Base-by-base conservation (phyloP, 148 eudicot species). In the Rhododendron ferrugineum region DNA sequence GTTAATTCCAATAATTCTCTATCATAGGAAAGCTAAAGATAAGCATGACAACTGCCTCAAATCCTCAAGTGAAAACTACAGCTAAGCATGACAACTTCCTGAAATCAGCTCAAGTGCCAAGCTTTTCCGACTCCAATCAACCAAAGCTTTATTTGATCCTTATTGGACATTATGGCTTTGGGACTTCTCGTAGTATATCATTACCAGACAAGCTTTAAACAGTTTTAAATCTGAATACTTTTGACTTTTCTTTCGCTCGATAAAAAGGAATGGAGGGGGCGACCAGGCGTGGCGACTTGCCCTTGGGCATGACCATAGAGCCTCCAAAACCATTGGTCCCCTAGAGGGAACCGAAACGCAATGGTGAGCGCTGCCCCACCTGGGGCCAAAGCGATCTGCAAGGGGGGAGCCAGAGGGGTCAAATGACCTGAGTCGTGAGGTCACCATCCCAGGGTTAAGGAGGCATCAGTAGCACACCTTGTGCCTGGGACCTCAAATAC, bases 1-100 rank as follows among this genome's bases (percentile, higher is more conserved):
- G 2, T 82, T 2, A 34, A n/a, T 82, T 81, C 62, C 84, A 34
- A 18, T 36, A 30, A 15, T 30, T 80, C 40, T 50, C n/a, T 23
- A 82, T 1, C 23, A 58, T 58, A 58, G 64, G 74, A n/a, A 82
- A 82, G 36, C 34, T 23, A n/a, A n/a, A 54, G 4, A 15, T 77
- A 77, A 77, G 52, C 80, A 42, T 44, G 50, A 42, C 30, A 30
- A 34, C 40, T 32, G 46, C 83, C 83, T 81, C 50, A 82, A 82
- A 60, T 37, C 32, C 84, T 37, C 42, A 79, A 50, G 23, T 52
- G 52, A 36, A 81, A 81, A 81, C 18, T 9, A 23, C 36, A 50
- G 15, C 47, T 75, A 37, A 75, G n/a, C 78, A 3, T 36, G 46
- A 16, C 11, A 26, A 28, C 54, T 26, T 34, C 82, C 82, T 80